Evolutionary conservation across 1,284 basidiomycete species (phyloP).

Genomic region (Leucoagaricus sp.): DNA sequence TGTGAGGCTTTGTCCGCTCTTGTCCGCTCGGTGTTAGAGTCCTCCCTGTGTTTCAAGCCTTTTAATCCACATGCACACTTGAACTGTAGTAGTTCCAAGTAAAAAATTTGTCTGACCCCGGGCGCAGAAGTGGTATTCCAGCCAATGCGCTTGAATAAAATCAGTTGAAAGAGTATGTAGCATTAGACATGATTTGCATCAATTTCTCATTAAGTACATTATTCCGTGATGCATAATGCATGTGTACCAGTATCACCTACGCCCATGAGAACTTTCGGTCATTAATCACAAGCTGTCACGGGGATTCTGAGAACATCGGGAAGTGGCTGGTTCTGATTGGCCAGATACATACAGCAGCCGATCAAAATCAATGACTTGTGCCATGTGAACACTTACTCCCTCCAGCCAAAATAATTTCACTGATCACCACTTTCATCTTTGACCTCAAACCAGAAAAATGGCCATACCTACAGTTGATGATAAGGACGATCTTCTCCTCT

Average conservation of each 20-base stretch:
- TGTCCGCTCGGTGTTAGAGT: background rate
- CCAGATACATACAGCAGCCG: background rate
- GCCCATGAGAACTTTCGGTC: background rate
- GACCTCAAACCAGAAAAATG: slow-evolving; percentile 23
- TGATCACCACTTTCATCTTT: background rate
- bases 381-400: background rate
- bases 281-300: background rate
- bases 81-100: background rate
- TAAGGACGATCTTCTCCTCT: slow-evolving; percentile 75
- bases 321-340: background rate
- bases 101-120: background rate
- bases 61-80: background rate
- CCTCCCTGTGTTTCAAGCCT: background rate
- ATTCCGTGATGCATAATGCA: too few species aligned
- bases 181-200: too few species aligned
- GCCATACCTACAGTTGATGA: slow-evolving; percentile 57
- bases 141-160: too few species aligned
- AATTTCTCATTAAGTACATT: too few species aligned
- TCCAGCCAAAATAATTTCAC: background rate
- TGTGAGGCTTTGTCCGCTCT: background rate
- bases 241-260: background rate
- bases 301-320: background rate
- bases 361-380: background rate
- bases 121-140: background rate
- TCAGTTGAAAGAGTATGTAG: too few species aligned